phyloP scores from a whole-genome alignment of 2,329 filamentous ascomycete species.

The Phialophora tarda region DNA sequence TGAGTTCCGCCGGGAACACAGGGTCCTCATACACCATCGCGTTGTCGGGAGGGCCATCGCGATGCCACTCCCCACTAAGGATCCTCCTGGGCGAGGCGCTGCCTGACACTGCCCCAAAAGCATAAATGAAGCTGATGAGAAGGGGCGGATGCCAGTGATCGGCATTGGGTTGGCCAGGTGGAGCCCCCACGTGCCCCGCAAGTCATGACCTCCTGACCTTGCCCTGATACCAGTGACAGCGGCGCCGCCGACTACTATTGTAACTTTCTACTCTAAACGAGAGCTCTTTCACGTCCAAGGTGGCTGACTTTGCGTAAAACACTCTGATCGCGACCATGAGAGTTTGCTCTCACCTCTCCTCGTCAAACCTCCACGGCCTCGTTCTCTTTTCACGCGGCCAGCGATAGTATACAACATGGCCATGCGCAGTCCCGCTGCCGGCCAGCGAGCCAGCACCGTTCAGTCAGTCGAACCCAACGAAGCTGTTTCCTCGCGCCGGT shows the following conservation, averaged over 20 bases:
- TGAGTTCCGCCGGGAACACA: too few species aligned
- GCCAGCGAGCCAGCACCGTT: conserved; percentile 8
- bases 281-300: background rate
- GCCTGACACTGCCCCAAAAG: too few species aligned
- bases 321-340: background rate
- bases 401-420: conserved; percentile 19
- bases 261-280: too few species aligned
- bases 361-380: background rate
- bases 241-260: background rate
- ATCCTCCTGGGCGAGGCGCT: too few species aligned
- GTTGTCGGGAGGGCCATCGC: too few species aligned
- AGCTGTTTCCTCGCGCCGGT: conserved; percentile 34
- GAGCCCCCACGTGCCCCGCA: too few species aligned
- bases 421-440: conserved; percentile 6
- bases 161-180: too few species aligned
- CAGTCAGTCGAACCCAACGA: conserved; percentile 23
- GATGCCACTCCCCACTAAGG: too few species aligned
- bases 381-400: background rate
- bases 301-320: background rate
- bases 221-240: background rate
- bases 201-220: too few species aligned
- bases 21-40: too few species aligned
- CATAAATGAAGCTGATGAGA: too few species aligned
- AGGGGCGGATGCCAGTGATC: too few species aligned
- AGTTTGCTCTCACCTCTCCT: background rate